These are phyloP conservation scores for Acanthamoeba quina DNA, from an alignment of 208 protist species.

Conservation along the genomic window DNA sequence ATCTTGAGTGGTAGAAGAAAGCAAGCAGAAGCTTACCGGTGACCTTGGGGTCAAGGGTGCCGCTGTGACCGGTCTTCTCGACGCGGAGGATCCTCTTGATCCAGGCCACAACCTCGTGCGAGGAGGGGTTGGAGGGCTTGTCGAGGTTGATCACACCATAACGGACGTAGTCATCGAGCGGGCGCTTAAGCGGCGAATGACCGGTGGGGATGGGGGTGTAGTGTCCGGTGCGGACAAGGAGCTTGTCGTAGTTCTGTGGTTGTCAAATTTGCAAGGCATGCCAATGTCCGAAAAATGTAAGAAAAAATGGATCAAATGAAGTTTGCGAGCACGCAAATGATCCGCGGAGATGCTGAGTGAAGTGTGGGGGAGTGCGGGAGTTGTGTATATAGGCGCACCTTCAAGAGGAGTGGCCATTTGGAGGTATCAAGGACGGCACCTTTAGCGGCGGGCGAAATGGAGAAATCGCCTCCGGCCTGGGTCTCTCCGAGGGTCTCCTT, in stretches of 20 bases:
- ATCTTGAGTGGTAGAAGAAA: not conserved
- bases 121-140: constrained; percentile 99
- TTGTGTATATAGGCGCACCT: constrained; percentile 28
- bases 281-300: not conserved
- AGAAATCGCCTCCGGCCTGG: not conserved
- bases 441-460: not conserved
- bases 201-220: constrained; percentile 98
- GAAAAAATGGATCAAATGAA: not conserved
- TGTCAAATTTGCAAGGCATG: not conserved
- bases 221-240: constrained; percentile 97
- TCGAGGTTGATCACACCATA: constrained; percentile 99
- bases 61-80: constrained; percentile 99
- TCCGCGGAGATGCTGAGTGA: not conserved
- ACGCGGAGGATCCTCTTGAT: constrained; percentile 98
- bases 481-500: not conserved
- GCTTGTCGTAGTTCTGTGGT: constrained; percentile 95
- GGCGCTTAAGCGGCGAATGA: constrained; percentile 97
- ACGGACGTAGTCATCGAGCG: constrained; percentile 96
- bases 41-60: constrained; percentile 99
- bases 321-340: not conserved
- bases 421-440: constrained; percentile 47
- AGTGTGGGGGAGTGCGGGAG: not conserved
- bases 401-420: constrained; percentile 58
- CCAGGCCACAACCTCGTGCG: constrained; percentile 99
- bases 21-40: not conserved